Evolutionary conservation across 176 grass and related monocot genomes (phyloP).

Genomic region (Aegilops tauschii): DNA sequence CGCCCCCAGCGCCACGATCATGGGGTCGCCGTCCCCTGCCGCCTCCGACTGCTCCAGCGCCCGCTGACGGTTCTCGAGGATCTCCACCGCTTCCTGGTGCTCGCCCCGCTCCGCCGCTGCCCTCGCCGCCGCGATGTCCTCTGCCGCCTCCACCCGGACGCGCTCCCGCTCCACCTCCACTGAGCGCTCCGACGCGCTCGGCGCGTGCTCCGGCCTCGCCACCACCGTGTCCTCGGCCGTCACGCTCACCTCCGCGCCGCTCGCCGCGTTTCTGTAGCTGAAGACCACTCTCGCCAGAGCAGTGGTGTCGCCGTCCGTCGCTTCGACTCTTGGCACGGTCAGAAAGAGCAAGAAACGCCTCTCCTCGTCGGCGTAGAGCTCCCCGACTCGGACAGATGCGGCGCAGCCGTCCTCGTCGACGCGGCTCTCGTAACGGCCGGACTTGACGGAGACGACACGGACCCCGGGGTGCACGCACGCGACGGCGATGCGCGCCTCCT

Average conservation of each 20-base stretch:
- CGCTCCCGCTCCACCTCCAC: conserved; percentile 41
- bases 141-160: conserved; percentile 27
- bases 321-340: conserved; percentile 16
- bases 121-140: conserved; percentile 37
- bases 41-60: conserved; percentile 20
- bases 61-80: conserved; percentile 31
- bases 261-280: conserved; percentile 30
- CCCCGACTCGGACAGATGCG: conserved; percentile 27
- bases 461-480: conserved; percentile 26
- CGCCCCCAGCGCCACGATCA: not conserved
- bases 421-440: conserved; percentile 51
- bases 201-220: conserved; percentile 9
- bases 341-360: conserved; percentile 55
- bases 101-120: conserved; percentile 27
- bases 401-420: conserved; percentile 35
- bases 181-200: not conserved
- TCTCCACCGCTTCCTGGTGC: conserved; percentile 31
- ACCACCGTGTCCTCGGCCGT: conserved; percentile 17
- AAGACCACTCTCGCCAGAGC: conserved; percentile 33
- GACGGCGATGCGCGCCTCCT: conserved; percentile 12
- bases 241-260: conserved; percentile 9
- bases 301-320: not conserved
- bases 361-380: conserved; percentile 60
- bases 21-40: not conserved
- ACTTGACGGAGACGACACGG: conserved; percentile 29